Evolutionary conservation across 1,284 basidiomycete genomes (phyloP).

Genomic region (Ceratorhiza oryzae-sativae): DNA sequence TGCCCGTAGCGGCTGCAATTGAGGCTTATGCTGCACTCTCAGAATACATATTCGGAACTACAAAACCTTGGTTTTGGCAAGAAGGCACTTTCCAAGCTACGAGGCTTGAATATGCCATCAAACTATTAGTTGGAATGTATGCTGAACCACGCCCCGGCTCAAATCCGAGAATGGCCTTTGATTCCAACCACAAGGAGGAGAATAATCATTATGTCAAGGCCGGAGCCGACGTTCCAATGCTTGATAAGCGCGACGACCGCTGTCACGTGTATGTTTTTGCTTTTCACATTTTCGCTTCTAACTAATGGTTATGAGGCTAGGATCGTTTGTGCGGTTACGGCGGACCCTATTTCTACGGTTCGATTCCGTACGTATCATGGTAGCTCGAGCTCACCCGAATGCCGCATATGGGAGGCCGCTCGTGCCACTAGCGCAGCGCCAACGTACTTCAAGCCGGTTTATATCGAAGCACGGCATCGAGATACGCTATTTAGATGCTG

Average conservation of each 20-base stretch:
- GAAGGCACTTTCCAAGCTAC: conserved; percentile 12
- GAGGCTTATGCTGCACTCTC: neutral
- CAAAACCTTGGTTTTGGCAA: conserved; percentile 13
- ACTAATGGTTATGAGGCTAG: neutral
- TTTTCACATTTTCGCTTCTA: too few relatives aligned
- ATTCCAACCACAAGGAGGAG: too few relatives aligned
- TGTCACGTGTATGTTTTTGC: too few relatives aligned
- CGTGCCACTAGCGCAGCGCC: conserved; percentile 5
- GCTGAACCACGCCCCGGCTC: neutral
- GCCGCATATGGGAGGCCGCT: conserved; percentile 14
- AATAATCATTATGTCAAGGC: too few relatives aligned
- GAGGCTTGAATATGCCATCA: neutral
- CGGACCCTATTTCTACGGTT: neutral
- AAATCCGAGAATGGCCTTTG: too few relatives aligned
- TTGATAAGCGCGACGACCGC: too few relatives aligned
- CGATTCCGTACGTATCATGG: conserved; percentile 2
- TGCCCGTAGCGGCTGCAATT: neutral
- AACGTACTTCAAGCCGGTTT: neutral
- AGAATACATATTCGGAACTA: neutral
- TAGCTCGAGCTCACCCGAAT: neutral
- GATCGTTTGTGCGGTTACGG: conserved; percentile 6
- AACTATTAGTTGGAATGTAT: conserved; percentile 7
- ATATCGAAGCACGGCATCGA: neutral
- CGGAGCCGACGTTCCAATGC: too few relatives aligned
- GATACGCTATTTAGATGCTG: neutral